Evolutionary conservation across 305 asterid genomes (phyloP).

Genomic region (Plantago coronopus): DNA sequence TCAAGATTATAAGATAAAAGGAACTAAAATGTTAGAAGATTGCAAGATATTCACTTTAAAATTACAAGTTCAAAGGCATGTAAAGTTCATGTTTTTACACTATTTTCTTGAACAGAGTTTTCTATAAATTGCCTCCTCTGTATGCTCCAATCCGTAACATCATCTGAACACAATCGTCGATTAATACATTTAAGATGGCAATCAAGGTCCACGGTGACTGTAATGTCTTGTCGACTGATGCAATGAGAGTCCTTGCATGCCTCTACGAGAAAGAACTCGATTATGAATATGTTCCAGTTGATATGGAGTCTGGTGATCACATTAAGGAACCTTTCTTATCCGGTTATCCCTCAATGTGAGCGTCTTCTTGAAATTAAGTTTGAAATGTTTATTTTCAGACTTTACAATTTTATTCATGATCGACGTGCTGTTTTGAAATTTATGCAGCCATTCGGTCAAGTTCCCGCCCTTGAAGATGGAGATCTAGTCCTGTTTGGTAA

Average conservation of each 20-base stretch:
- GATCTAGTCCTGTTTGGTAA: conserved; percentile 61
- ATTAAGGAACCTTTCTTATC: conserved; percentile 41
- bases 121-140: not conserved
- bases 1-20: too few relatives aligned
- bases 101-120: too few relatives aligned
- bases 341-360: conserved; percentile 47
- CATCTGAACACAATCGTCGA: not conserved
- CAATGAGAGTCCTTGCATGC: conserved; percentile 41
- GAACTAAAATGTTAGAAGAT: too few relatives aligned
- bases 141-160: not conserved
- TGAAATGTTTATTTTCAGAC: not conserved
- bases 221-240: conserved; percentile 30
- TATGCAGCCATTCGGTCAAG: conserved; percentile 37
- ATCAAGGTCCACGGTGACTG: conserved; percentile 50
- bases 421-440: too few relatives aligned
- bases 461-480: conserved; percentile 70
- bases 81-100: too few relatives aligned
- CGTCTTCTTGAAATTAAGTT: conserved; percentile 2
- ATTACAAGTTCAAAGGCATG: too few relatives aligned
- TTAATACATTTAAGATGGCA: conserved; percentile 25
- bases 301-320: conserved; percentile 42
- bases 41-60: too few relatives aligned
- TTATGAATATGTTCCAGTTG: conserved; percentile 36
- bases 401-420: too few relatives aligned
- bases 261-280: conserved; percentile 55